Evolutionary conservation across 1,139 yeast genomes (phyloP).

Genomic region (Dujonia santamariae): DNA sequence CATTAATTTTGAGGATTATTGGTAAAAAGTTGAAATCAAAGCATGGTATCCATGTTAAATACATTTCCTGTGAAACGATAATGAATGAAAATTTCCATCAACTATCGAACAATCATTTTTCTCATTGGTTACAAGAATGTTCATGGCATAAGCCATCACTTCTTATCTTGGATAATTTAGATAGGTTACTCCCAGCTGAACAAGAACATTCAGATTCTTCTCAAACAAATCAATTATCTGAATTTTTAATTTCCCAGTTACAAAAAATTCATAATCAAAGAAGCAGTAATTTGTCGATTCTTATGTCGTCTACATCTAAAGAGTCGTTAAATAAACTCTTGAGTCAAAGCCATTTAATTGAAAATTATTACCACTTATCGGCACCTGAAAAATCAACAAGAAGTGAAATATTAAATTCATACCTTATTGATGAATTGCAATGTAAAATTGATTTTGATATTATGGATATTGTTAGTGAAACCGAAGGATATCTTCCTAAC

Average conservation of each 20-base stretch:
- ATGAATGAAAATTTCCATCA: conserved; percentile 55
- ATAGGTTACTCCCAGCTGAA: conserved; percentile 69
- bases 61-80: conserved; percentile 50
- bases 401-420: conserved; percentile 46
- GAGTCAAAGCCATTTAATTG: conserved; percentile 68
- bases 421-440: conserved; percentile 32
- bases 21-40: conserved; percentile 28
- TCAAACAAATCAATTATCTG: conserved; percentile 58
- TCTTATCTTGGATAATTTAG: conserved; percentile 77
- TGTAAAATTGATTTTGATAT: conserved; percentile 46
- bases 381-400: conserved; percentile 74
- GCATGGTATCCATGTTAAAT: conserved; percentile 41
- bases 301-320: conserved; percentile 61
- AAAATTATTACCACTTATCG: conserved; percentile 55
- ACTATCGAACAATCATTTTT: conserved; percentile 41
- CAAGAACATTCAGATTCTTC: conserved; percentile 65
- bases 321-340: conserved; percentile 63
- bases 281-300: conserved; percentile 47
- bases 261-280: conserved; percentile 35
- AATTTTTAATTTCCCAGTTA: conserved; percentile 36
- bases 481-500: conserved; percentile 87
- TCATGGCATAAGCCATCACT: conserved; percentile 82
- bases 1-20: conserved; percentile 49
- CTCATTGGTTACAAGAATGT: conserved; percentile 55
- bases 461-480: conserved; percentile 70